Percentiles rank a stretch among this genome's conserved stretches.
These are phyloP conservation scores for Lecanicillium sp. DNA, from an alignment of 2,329 filamentous ascomycete genomes.

Conservation along the genomic window DNA sequence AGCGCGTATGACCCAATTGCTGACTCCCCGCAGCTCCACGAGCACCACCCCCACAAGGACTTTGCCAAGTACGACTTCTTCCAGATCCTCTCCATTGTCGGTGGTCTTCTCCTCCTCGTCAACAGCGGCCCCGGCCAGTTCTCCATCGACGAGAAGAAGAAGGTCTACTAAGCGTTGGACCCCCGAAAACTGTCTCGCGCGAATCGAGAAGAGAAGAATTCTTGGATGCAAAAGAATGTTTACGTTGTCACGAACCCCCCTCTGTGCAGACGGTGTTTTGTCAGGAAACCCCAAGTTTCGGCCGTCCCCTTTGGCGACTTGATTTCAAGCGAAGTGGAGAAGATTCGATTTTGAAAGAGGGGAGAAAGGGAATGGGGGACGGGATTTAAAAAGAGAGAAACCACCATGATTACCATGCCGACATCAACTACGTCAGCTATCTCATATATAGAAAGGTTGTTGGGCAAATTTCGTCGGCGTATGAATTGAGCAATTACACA, in stretches of 20 bases:
- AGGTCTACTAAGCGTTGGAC: slow-evolving; percentile 74
- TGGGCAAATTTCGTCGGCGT: slow-evolving; percentile 10
- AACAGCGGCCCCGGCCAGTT: slow-evolving; percentile 98
- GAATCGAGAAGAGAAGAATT: not conserved
- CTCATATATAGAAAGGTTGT: slow-evolving; percentile 14
- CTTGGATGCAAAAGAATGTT: not conserved
- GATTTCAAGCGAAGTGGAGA: not conserved
- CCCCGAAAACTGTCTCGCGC: not conserved
- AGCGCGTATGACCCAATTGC: not conserved
- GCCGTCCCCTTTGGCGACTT: not conserved
- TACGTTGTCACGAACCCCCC: slow-evolving; percentile 1
- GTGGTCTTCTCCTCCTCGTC: slow-evolving; percentile 89
- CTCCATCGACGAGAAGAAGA: slow-evolving; percentile 99
- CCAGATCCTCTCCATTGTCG: slow-evolving; percentile 98
- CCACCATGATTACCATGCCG: slow-evolving; percentile 13
- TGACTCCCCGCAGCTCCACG: slow-evolving; percentile 63
- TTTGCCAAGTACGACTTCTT: slow-evolving; percentile 99
- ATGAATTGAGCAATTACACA: slow-evolving; percentile 11
- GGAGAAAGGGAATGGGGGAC: not conserved
- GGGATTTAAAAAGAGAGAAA: slow-evolving; percentile 1
- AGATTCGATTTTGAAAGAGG: not conserved
- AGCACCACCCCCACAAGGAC: slow-evolving; percentile 98
- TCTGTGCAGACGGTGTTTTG: not conserved
- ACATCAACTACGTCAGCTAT: slow-evolving; percentile 10
- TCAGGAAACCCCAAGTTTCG: not conserved